These are phyloP conservation scores for Metschnikowia lochheadii DNA, from an alignment of 805 yeast species.

Conservation along the genomic window DNA sequence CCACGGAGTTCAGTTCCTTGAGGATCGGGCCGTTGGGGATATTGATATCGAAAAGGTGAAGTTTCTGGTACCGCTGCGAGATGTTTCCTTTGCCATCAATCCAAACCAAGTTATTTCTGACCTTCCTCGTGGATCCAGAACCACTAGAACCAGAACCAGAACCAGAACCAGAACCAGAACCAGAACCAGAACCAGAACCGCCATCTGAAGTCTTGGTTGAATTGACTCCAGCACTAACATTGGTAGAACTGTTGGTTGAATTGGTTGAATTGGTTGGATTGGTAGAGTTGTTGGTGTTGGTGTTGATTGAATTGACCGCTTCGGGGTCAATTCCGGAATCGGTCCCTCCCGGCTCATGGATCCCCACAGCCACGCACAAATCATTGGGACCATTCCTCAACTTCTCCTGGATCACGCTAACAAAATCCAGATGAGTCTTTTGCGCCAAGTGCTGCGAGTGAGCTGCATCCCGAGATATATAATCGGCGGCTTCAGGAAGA, in stretches of 20 bases:
- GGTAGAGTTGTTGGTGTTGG: no score
- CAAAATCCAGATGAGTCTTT: slow-evolving; percentile 33
- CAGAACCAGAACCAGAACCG: no score
- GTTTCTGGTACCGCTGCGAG: slow-evolving; percentile 68
- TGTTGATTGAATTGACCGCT: no score
- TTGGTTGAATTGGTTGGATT: no score
- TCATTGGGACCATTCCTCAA: slow-evolving; percentile 26
- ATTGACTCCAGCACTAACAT: no score
- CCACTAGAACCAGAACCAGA: slow-evolving; percentile 19
- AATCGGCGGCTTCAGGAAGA: slow-evolving; percentile 93
- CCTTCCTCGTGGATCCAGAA: slow-evolving; percentile 27
- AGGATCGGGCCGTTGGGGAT: slow-evolving; percentile 78
- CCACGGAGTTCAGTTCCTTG: slow-evolving; percentile 74
- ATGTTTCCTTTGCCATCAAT: slow-evolving; percentile 62
- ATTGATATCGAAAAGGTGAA: slow-evolving; percentile 87
- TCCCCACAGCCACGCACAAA: slow-evolving; percentile 75
- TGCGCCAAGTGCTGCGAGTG: slow-evolving; percentile 63
- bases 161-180: no score
- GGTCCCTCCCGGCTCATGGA: slow-evolving; percentile 65
- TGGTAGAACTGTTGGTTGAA: no score
- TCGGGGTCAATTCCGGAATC: no score
- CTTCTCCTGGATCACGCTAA: slow-evolving; percentile 42
- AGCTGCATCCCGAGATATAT: slow-evolving; percentile 63
- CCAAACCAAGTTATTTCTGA: slow-evolving; percentile 72
- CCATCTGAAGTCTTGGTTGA: no score